Conservation (phyloP, 108 stramenopile genomes). For the Fragilariopsis cylindrus region DNA sequence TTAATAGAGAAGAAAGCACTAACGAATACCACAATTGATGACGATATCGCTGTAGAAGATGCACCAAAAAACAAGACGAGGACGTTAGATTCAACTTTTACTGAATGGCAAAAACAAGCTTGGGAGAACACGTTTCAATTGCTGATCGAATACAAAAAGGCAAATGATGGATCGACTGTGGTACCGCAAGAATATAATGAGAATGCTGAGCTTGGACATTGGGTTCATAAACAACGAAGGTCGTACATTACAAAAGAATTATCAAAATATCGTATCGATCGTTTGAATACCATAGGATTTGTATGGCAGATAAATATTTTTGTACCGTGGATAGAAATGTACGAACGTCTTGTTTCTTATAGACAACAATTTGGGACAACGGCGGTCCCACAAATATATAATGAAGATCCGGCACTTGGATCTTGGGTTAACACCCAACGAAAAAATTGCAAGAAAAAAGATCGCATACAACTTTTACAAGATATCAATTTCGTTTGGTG, state of each 20-base stretch:
- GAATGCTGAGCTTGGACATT: slow-evolving; percentile 4
- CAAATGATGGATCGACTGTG: not conserved
- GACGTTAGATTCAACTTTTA: no score
- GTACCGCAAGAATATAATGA: not conserved
- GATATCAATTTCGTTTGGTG: no score
- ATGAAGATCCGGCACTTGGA: not conserved
- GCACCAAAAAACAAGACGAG: no score
- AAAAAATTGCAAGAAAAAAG: not conserved
- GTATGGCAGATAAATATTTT: not conserved
- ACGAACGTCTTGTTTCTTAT: not conserved
- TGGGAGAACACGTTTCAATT: slow-evolving; percentile 1
- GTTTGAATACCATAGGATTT: slow-evolving; percentile 11
- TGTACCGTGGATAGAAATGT: slow-evolving; percentile 1
- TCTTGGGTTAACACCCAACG: not conserved
- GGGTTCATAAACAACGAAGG: slow-evolving; percentile 14
- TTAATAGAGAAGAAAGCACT: no score
- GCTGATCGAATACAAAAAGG: not conserved
- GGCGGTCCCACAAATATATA: not conserved
- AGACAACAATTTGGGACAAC: not conserved
- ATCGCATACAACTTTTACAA: no score
- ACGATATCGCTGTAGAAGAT: no score
- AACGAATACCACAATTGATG: no score
- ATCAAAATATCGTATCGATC: not conserved
- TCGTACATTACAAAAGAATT: not conserved
- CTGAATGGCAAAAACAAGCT: not conserved